A percentile compares a stretch with the other conserved stretches of the same genome.
phyloP scores from a whole-genome alignment of 169 alveolate species.

The Eimeria brunetti region DNA sequence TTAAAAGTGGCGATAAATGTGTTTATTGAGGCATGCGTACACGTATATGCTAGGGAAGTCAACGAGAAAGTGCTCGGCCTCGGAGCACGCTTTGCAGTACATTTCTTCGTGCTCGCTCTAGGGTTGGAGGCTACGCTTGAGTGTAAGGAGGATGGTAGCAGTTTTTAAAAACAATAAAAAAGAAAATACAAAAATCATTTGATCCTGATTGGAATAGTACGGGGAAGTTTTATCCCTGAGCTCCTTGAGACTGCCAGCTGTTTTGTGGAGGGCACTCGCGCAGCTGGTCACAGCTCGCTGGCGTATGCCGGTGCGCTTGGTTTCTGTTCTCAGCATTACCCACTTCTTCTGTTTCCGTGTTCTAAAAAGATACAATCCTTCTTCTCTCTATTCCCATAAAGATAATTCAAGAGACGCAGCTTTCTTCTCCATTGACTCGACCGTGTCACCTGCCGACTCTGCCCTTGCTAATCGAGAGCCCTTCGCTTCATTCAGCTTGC shows the following conservation, averaged over 20 bases:
- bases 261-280: not conserved
- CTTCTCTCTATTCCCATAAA: not conserved
- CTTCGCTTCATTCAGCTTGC: not conserved
- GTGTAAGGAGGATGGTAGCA: not conserved
- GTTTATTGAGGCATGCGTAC: not conserved
- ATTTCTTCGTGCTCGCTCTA: not conserved
- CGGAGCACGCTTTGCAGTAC: not conserved
- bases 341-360: not conserved
- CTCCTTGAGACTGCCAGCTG: not conserved
- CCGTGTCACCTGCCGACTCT: not conserved
- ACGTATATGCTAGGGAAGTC: not conserved
- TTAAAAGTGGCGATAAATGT: not conserved
- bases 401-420: not conserved
- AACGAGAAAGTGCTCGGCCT: not conserved
- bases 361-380: not conserved
- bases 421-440: not conserved
- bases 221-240: not conserved
- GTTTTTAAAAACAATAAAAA: not conserved
- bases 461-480: conserved; percentile 20
- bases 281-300: conserved; percentile 26
- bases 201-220: not conserved
- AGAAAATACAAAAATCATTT: not conserved
- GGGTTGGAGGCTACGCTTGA: not conserved
- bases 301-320: not conserved
- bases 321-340: not conserved